Percentiles rank a stretch among this genome's conserved stretches.
Conservation (phyloP, 2,329 filamentous ascomycete genomes). For the Xylariaceae sp. region DNA sequence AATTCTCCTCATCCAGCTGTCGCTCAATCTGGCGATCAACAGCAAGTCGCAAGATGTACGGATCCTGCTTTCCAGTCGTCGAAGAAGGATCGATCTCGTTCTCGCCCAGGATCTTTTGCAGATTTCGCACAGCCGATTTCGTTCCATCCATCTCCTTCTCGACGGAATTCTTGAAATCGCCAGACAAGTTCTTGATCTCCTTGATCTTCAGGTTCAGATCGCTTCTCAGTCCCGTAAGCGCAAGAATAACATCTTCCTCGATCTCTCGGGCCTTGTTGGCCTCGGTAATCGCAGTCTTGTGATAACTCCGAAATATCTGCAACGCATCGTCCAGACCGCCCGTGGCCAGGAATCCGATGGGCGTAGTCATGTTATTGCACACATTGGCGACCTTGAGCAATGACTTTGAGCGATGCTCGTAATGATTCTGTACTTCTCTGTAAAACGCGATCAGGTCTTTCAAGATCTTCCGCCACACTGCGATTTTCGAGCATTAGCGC, state of each 20-base stretch:
- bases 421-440: constrained; percentile 82
- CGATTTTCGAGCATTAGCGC: constrained; percentile 4
- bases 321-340: constrained; percentile 86
- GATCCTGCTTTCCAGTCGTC: constrained; percentile 82
- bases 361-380: constrained; percentile 72
- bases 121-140: constrained; percentile 66
- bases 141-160: constrained; percentile 91
- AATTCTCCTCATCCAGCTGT: constrained; percentile 96
- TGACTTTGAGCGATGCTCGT: constrained; percentile 79
- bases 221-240: constrained; percentile 76
- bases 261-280: constrained; percentile 86
- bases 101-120: constrained; percentile 77
- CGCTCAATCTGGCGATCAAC: constrained; percentile 88
- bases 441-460: constrained; percentile 95
- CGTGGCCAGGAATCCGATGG: constrained; percentile 68
- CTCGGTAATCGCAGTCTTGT: constrained; percentile 73
- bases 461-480: constrained; percentile 90
- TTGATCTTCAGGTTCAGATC: constrained; percentile 96
- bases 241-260: constrained; percentile 84
- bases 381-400: constrained; percentile 77
- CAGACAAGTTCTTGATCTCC: constrained; percentile 88
- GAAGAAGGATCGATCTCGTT: constrained; percentile 71
- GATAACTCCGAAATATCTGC: constrained; percentile 73
- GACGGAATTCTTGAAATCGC: constrained; percentile 95
- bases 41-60: constrained; percentile 76